A percentile compares a stretch with the other conserved stretches of the same genome.
These are phyloP conservation scores for Vicia villosa DNA, from an alignment of 306 rosid species.

Conservation along the genomic window DNA sequence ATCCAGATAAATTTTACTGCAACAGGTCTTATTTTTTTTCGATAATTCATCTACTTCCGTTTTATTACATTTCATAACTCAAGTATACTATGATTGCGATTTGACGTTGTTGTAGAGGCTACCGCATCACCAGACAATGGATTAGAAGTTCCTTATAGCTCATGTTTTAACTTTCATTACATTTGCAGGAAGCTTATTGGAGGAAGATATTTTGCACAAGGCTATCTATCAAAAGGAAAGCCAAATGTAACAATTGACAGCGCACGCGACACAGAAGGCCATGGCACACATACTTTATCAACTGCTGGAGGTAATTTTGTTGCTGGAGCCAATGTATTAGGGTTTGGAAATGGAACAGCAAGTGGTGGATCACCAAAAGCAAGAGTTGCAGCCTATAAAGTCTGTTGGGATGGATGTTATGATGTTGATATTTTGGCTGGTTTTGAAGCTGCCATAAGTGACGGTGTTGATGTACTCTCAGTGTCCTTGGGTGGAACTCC, in stretches of 20 bases:
- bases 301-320: slow-evolving; percentile 81
- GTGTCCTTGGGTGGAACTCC: slow-evolving; percentile 45
- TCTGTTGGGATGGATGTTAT: slow-evolving; percentile 63
- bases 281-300: slow-evolving; percentile 91
- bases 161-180: not conserved
- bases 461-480: slow-evolving; percentile 72
- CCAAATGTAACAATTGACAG: not conserved
- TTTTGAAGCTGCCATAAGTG: slow-evolving; percentile 72
- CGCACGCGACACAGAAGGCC: slow-evolving; percentile 65
- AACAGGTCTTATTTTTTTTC: slow-evolving; percentile 52
- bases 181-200: slow-evolving; percentile 76
- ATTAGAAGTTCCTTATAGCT: not conserved
- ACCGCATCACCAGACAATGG: too few relatives aligned
- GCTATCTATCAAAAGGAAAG: not conserved
- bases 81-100: too few relatives aligned
- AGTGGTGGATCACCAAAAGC: slow-evolving; percentile 90
- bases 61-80: not conserved
- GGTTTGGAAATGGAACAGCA: slow-evolving; percentile 72
- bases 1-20: slow-evolving; percentile 40
- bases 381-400: slow-evolving; percentile 77
- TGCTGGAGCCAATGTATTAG: slow-evolving; percentile 44
- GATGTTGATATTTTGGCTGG: slow-evolving; percentile 75
- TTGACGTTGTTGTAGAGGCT: too few relatives aligned
- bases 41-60: not conserved
- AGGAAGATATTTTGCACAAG: slow-evolving; percentile 68